Evolutionary conservation across 768 basidiomycete species (phyloP).

Genomic region (Guyanaporus albipodus): DNA sequence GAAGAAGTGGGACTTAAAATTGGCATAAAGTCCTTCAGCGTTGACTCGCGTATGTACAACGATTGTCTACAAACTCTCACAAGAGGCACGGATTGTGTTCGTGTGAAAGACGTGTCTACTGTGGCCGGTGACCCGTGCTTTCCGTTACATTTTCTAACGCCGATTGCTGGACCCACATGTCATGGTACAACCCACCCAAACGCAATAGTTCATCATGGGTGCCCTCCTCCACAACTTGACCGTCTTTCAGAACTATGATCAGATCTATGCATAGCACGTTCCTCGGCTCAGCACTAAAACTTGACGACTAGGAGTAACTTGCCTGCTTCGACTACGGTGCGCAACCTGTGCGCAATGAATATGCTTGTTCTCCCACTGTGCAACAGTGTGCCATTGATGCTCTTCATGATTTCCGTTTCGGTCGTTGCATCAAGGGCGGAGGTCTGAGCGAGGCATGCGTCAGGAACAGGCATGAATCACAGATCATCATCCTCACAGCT

Average conservation of each 20-base stretch:
- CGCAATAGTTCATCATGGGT: slow-evolving; percentile 85
- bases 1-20: no score
- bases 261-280: slow-evolving; percentile 50
- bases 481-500: slow-evolving; percentile 58
- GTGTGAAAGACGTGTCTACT: not conserved
- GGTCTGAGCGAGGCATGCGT: slow-evolving; percentile 49
- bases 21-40: not conserved
- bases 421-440: slow-evolving; percentile 95
- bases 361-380: slow-evolving; percentile 86
- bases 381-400: slow-evolving; percentile 76
- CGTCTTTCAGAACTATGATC: slow-evolving; percentile 93
- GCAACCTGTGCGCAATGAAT: slow-evolving; percentile 92
- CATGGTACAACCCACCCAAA: slow-evolving; percentile 63
- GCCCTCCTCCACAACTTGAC: slow-evolving; percentile 86
- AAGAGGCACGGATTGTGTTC: not conserved
- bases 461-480: slow-evolving; percentile 1
- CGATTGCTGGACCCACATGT: slow-evolving; percentile 81
- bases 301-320: slow-evolving; percentile 19
- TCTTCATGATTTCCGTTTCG: slow-evolving; percentile 91
- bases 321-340: slow-evolving; percentile 91
- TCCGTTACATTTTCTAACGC: slow-evolving; percentile 32
- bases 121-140: slow-evolving; percentile 2
- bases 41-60: not conserved
- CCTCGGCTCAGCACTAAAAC: not conserved
- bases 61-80: not conserved